Conservation (phyloP, 2,329 filamentous ascomycete genomes). For the Cytospora chrysosperma region DNA sequence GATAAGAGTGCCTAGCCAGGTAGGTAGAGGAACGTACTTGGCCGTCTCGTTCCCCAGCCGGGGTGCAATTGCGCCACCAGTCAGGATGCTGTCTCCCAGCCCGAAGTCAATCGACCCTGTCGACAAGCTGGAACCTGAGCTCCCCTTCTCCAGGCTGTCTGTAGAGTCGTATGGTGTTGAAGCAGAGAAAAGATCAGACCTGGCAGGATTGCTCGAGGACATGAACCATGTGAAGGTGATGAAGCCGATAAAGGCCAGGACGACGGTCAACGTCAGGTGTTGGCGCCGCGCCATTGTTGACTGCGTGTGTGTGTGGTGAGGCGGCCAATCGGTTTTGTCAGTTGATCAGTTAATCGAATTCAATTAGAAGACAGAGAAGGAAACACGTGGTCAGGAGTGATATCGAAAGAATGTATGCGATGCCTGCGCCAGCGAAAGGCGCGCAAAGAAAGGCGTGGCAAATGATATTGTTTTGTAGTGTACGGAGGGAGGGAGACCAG, state of each 20-base stretch:
- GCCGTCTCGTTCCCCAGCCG: slow-evolving; percentile 80
- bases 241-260: slow-evolving; percentile 55
- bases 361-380: not conserved
- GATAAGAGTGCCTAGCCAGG: slow-evolving; percentile 23
- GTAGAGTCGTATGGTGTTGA: slow-evolving; percentile 30
- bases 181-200: slow-evolving; percentile 26
- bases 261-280: slow-evolving; percentile 52
- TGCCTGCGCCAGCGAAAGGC: not conserved
- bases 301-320: not conserved
- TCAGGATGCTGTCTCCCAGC: slow-evolving; percentile 52
- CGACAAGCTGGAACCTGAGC: slow-evolving; percentile 19
- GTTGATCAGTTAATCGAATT: not conserved
- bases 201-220: slow-evolving; percentile 35
- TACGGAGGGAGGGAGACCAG: not conserved
- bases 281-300: slow-evolving; percentile 52
- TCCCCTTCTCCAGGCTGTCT: slow-evolving; percentile 25
- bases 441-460: slow-evolving; percentile 1
- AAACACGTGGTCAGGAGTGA: not conserved
- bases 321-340: not conserved
- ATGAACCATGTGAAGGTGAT: slow-evolving; percentile 60
- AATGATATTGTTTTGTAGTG: not conserved
- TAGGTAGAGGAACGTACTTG: slow-evolving; percentile 51
- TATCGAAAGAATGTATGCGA: not conserved
- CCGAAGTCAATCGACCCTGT: slow-evolving; percentile 34
- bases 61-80: slow-evolving; percentile 71